Evolutionary conservation across 2,329 filamentous ascomycete genomes (phyloP).

Genomic region (Fusarium drepaniforme): DNA sequence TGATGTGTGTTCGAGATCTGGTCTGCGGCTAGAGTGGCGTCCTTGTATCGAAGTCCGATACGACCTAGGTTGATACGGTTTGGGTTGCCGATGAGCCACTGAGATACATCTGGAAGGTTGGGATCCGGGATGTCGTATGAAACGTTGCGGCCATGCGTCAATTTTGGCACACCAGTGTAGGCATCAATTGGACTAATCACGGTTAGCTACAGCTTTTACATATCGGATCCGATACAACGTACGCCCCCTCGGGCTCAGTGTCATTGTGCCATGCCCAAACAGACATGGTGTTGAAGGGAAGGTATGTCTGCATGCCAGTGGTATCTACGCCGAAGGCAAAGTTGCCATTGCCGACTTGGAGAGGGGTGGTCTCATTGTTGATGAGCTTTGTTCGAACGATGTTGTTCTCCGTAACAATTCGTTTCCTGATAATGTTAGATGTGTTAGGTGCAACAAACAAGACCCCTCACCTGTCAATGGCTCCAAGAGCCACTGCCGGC

Average conservation of each 20-base stretch:
- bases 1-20: constrained; percentile 48
- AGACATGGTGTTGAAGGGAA: constrained; percentile 60
- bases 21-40: constrained; percentile 43
- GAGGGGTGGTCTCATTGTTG: constrained; percentile 57
- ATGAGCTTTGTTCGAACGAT: constrained; percentile 40
- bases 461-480: constrained; percentile 5
- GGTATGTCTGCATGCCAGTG: constrained; percentile 59
- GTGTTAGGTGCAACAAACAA: neutral
- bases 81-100: constrained; percentile 66
- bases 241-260: constrained; percentile 54
- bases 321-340: constrained; percentile 62
- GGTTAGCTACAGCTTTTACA: too few relatives aligned
- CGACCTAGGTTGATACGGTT: constrained; percentile 59
- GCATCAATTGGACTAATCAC: constrained; percentile 31
- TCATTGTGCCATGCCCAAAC: constrained; percentile 65
- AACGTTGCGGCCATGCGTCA: constrained; percentile 53
- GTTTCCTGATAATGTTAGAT: constrained; percentile 23
- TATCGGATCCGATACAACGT: neutral
- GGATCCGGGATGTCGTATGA: constrained; percentile 54
- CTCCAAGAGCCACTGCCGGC: constrained; percentile 1
- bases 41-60: constrained; percentile 54
- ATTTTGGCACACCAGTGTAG: constrained; percentile 48
- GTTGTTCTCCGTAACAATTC: constrained; percentile 37
- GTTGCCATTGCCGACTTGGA: constrained; percentile 64
- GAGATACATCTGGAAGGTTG: constrained; percentile 52